These are phyloP conservation scores for Penicillium sp. DNA, from an alignment of 2,329 filamentous ascomycete species.

Conservation along the genomic window DNA sequence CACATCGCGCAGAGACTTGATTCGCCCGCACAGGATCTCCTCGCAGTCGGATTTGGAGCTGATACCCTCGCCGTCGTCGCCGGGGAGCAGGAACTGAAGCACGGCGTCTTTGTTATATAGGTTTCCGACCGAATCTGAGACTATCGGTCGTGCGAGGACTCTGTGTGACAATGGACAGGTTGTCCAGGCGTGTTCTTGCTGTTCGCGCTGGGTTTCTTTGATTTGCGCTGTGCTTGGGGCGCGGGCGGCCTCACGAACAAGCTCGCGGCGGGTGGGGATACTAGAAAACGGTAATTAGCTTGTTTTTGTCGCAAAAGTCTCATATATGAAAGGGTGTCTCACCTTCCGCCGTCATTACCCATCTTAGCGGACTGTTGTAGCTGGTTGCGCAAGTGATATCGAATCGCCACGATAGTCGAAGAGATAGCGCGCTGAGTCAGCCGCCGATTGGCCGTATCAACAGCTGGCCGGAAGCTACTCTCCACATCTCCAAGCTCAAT, in stretches of 20 bases:
- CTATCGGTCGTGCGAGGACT: conserved; percentile 69
- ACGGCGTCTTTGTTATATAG: conserved; percentile 95
- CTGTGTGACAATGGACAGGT: conserved; percentile 83
- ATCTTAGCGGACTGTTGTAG: conserved; percentile 50
- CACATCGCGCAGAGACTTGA: conserved; percentile 81
- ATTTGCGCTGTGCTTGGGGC: conserved; percentile 78
- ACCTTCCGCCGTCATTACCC: conserved; percentile 94
- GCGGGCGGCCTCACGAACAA: conserved; percentile 89
- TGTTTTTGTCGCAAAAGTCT: neutral
- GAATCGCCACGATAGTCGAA: conserved; percentile 14
- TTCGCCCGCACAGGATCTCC: conserved; percentile 57
- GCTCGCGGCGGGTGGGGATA: conserved; percentile 91
- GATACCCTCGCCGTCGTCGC: conserved; percentile 53
- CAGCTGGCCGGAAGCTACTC: conserved; percentile 41
- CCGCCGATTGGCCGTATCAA: conserved; percentile 32
- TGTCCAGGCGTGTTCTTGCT: conserved; percentile 80
- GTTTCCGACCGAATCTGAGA: conserved; percentile 78
- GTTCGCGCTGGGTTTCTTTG: conserved; percentile 83
- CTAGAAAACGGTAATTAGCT: conserved; percentile 38
- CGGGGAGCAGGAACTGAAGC: conserved; percentile 63
- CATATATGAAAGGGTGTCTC: conserved; percentile 15
- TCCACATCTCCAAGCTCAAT: conserved; percentile 38
- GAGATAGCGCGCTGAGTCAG: conserved; percentile 34
- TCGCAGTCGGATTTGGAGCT: conserved; percentile 60
- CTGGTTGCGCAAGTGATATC: conserved; percentile 4